Conservation (phyloP, 305 asterid species). For the Vinca major region DNA sequence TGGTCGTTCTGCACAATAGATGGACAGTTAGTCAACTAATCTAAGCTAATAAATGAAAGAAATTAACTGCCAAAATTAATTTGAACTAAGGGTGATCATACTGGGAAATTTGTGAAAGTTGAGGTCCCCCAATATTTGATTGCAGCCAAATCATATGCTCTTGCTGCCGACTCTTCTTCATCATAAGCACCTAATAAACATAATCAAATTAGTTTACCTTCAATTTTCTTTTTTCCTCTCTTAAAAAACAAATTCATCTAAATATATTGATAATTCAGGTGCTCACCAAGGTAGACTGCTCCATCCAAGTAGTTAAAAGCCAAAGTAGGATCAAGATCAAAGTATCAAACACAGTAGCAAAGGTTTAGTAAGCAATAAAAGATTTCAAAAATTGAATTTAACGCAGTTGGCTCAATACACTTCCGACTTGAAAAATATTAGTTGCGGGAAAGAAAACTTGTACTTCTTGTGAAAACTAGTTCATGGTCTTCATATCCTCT, state of each 20-base stretch:
- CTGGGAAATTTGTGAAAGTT: slow-evolving; percentile 55
- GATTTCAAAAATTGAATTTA: no score
- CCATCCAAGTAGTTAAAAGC: slow-evolving; percentile 8
- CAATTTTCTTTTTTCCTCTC: no score
- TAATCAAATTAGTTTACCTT: not conserved
- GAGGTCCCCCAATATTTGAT: slow-evolving; percentile 67
- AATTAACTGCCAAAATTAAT: no score
- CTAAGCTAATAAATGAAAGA: not conserved
- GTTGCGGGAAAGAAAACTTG: no score
- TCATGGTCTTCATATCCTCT: no score
- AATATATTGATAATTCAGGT: not conserved
- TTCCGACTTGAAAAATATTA: no score
- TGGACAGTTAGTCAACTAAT: no score
- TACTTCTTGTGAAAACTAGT: no score
- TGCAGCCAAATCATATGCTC: slow-evolving; percentile 68
- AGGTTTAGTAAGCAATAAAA: no score
- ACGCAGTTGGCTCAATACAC: no score
- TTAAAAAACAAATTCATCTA: not conserved
- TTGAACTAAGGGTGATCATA: slow-evolving; percentile 10
- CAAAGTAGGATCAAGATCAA: slow-evolving; percentile 3
- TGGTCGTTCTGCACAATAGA: no score
- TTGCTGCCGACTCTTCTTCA: slow-evolving; percentile 67
- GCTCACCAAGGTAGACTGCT: slow-evolving; percentile 27
- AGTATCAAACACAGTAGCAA: not conserved
- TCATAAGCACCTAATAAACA: slow-evolving; percentile 46